A percentile compares a stretch with the other conserved stretches of the same genome.
These are phyloP conservation scores for Mariannaea sp. DNA, from an alignment of 2,329 filamentous ascomycete species.

Conservation along the genomic window DNA sequence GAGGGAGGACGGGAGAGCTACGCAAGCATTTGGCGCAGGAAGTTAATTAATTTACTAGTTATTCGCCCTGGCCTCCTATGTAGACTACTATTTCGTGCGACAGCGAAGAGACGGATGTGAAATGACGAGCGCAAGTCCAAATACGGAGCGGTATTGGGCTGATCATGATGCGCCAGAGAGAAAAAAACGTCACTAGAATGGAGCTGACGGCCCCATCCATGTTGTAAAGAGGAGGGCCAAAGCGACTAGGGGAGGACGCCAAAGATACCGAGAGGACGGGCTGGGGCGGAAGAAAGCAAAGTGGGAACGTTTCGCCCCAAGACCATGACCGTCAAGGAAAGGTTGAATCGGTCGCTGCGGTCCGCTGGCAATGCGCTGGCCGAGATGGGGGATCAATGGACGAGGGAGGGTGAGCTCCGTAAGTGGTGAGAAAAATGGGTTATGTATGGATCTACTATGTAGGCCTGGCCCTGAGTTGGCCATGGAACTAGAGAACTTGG, in stretches of 20 bases:
- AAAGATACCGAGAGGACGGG: constrained; percentile 9
- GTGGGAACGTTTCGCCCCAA: constrained; percentile 3
- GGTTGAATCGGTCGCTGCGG: neutral
- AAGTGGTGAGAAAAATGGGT: too few relatives aligned
- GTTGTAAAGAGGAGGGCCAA: neutral
- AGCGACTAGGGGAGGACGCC: neutral
- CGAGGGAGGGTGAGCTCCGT: too few relatives aligned
- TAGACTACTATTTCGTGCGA: too few relatives aligned
- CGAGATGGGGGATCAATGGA: constrained; percentile 8
- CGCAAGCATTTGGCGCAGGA: too few relatives aligned
- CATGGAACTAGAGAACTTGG: neutral
- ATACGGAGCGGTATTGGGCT: neutral
- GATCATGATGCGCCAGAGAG: neutral
- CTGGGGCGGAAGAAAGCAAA: neutral
- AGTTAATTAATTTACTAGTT: too few relatives aligned
- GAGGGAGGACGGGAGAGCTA: constrained; percentile 3
- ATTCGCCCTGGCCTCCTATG: too few relatives aligned
- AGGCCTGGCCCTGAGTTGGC: neutral
- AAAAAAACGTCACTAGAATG: neutral
- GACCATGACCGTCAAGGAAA: constrained; percentile 5
- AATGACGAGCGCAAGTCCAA: neutral
- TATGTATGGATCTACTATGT: too few relatives aligned
- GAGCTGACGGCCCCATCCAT: neutral
- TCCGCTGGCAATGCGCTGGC: constrained; percentile 6
- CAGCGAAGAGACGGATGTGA: neutral